Base-by-base conservation (phyloP, 2,329 filamentous ascomycete species). In the Aspergillus calidoustus region DNA sequence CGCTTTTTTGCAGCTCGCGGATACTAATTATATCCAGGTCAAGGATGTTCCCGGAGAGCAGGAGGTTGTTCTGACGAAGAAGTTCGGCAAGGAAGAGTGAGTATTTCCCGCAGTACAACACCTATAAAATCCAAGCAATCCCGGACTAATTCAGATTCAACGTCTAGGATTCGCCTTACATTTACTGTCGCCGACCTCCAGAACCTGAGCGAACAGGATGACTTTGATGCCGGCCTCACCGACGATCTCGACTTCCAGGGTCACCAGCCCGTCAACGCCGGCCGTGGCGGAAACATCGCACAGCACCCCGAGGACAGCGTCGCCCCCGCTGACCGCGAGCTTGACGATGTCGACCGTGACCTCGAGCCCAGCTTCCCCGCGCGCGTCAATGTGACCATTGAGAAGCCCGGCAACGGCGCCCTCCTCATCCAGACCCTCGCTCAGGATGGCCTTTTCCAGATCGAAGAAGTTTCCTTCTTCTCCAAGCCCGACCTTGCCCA, bases 391-490 rank as follows among this genome's bases (percentile, higher is more conserved):
- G 88, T 99, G 72, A 89, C 93, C 54, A 86, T 99, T 61, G 92
- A 96, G 84, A 96, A 97, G 84, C 84, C 90, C 63, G 87, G 86
- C 80, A 90, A 91, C 74, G 93, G 94, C 63, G 92, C 92, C 30
- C 85, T 99, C 66, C 89, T 91, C 79, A 88, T 99, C 71, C 92
- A 97, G 78, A 91, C 93, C 63, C 83, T 91, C 63, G 92, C 92
- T 34, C 90, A 95, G 80, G 91, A 97, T 69, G 93, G 93, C 71
- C 83, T 88, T 76, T 89, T 98, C 77, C 83, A 92, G 71, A 90
- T 98, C 74, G 91, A 97, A 76, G 94, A 95, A 81, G 87, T 98
- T 72, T 93, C 90, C 79, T 94, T 92, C 85, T 96, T 92, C 83
- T 83, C 87, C 70, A 89, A 93, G 70, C 84, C 90, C 63, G 88